phyloP scores from a whole-genome alignment of 1,139 yeast genomes.

The Magnusiomyces suaveolens region DNA sequence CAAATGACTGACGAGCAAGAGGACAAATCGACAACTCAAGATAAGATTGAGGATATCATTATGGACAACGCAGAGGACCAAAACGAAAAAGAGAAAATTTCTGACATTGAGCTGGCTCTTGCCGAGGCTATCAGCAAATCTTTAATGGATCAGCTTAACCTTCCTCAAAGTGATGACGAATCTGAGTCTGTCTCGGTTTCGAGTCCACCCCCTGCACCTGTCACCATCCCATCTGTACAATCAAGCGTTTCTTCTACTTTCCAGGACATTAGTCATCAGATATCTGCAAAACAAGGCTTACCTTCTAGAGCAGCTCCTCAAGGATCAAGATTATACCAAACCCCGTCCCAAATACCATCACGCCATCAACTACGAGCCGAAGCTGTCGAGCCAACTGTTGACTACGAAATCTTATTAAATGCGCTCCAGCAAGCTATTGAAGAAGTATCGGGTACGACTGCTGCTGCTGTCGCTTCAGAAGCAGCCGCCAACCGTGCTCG shows the following conservation, averaged over 20 bases:
- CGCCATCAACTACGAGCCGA: background rate
- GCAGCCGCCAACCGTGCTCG: background rate
- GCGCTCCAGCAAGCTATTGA: conserved; percentile 3
- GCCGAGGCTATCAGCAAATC: conserved; percentile 7
- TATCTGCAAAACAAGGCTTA: background rate
- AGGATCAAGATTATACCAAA: background rate
- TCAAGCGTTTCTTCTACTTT: background rate
- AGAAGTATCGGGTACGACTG: conserved; percentile 2
- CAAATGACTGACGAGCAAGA: background rate
- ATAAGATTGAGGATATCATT: background rate
- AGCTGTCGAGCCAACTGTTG: background rate
- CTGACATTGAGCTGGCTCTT: conserved; percentile 1
- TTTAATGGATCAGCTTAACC: conserved; percentile 8
- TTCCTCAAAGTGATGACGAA: conserved; percentile 1
- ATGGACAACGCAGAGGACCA: background rate
- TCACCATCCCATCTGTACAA: background rate
- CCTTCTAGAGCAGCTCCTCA: background rate
- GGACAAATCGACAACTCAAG: background rate
- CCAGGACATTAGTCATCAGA: background rate
- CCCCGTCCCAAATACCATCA: background rate
- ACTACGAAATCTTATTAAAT: background rate
- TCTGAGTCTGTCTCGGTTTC: background rate
- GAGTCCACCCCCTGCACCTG: background rate
- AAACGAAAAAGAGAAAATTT: background rate
- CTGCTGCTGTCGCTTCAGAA: background rate